phyloP scores from a whole-genome alignment of 2,329 filamentous ascomycete genomes.

The Dichotomopilus funicola region DNA sequence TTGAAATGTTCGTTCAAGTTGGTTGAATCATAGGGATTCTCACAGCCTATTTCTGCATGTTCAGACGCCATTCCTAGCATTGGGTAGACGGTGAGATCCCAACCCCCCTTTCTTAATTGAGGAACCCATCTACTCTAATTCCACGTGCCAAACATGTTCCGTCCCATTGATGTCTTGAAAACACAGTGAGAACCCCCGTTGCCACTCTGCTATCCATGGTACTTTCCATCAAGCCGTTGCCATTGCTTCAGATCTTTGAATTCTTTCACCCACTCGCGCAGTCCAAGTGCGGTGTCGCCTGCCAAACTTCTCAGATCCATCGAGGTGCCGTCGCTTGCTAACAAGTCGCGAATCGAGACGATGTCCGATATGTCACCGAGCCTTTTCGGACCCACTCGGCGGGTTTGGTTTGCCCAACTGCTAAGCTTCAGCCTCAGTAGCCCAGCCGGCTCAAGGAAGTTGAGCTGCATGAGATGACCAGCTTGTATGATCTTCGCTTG shows the following conservation, averaged over 20 bases:
- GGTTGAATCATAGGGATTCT: background rate
- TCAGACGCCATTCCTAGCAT: too few relatives aligned
- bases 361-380: background rate
- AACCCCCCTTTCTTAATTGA: too few relatives aligned
- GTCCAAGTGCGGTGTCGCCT: background rate
- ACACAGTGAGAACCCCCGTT: too few relatives aligned
- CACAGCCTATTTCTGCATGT: background rate
- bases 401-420: background rate
- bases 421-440: background rate
- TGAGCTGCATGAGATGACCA: background rate
- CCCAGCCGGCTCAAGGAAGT: background rate
- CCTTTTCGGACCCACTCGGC: background rate
- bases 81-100: too few relatives aligned
- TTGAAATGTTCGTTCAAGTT: background rate
- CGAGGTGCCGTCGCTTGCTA: background rate
- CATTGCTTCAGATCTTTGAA: background rate
- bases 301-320: background rate
- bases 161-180: too few relatives aligned
- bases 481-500: background rate
- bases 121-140: too few relatives aligned
- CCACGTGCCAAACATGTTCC: too few relatives aligned
- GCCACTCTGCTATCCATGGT: too few relatives aligned
- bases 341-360: background rate
- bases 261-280: background rate
- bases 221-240: background rate